Evolutionary conservation across 2,329 filamentous ascomycete species (phyloP).

Genomic region (Periconia macrospinosa): DNA sequence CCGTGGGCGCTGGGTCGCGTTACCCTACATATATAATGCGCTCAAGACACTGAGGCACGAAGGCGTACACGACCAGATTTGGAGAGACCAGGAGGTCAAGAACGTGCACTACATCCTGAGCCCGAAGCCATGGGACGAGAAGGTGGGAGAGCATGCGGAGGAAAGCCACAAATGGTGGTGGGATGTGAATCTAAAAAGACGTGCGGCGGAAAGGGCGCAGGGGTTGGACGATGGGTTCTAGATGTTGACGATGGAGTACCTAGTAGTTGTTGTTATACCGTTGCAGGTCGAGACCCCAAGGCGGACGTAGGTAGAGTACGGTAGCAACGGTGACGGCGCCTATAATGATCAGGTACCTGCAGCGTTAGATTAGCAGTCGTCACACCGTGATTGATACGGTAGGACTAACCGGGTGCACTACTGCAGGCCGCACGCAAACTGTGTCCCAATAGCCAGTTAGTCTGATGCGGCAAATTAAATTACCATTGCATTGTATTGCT

Average conservation of each 20-base stretch:
- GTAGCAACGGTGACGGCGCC: neutral
- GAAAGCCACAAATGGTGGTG: slow-evolving; percentile 63
- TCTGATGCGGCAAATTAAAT: neutral
- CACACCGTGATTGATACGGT: neutral
- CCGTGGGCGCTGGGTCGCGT: slow-evolving; percentile 58
- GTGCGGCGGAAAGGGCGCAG: slow-evolving; percentile 49
- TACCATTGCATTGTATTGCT: neutral
- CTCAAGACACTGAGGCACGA: slow-evolving; percentile 61
- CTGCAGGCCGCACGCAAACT: slow-evolving; percentile 1
- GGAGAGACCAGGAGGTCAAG: slow-evolving; percentile 63
- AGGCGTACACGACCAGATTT: slow-evolving; percentile 61
- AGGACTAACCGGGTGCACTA: neutral
- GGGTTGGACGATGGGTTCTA: slow-evolving; percentile 58
- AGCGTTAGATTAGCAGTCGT: slow-evolving; percentile 6
- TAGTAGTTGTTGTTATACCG: neutral
- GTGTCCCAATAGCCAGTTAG: neutral
- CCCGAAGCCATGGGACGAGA: slow-evolving; percentile 67
- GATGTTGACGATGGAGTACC: neutral
- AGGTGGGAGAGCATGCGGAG: slow-evolving; percentile 46
- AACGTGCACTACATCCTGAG: slow-evolving; percentile 65
- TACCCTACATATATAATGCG: slow-evolving; percentile 65
- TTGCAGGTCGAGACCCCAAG: neutral
- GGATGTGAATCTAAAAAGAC: slow-evolving; percentile 53
- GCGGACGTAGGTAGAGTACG: no score
- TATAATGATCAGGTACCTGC: slow-evolving; percentile 9